Evolutionary conservation across 2,329 filamentous ascomycete genomes (phyloP).

Genomic region (Colletotrichum gloeosporioides): DNA sequence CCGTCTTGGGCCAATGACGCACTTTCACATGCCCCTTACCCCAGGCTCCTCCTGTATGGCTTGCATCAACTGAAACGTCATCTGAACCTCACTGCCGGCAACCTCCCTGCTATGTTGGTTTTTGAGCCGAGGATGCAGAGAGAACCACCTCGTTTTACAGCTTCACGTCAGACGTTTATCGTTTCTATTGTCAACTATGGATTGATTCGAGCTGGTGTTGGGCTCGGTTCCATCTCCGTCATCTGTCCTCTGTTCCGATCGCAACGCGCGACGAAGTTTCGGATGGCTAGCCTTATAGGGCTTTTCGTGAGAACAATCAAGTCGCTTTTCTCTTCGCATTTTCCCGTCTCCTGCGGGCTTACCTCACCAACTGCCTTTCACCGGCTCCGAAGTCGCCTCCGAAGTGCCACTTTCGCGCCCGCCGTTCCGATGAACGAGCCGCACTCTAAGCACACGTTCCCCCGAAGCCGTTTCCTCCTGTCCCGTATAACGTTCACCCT

Average conservation of each 20-base stretch:
- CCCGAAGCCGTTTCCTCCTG: not conserved
- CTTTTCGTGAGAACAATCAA: not conserved
- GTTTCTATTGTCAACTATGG: conserved; percentile 10
- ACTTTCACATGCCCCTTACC: conserved; percentile 17
- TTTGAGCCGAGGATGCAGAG: not conserved
- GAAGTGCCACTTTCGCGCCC: not conserved
- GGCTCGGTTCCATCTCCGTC: not conserved
- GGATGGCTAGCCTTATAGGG: conserved; percentile 13
- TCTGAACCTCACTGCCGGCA: not conserved
- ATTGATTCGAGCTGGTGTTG: not conserved
- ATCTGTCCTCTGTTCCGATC: conserved; percentile 4
- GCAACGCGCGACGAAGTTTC: not conserved
- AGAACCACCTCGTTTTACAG: not conserved
- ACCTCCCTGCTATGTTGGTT: not conserved
- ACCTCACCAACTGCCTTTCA: not conserved
- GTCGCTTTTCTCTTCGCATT: not conserved
- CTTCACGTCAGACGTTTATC: conserved; percentile 2
- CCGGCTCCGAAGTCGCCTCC: not conserved
- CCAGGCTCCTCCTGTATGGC: not conserved
- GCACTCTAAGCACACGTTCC: not conserved
- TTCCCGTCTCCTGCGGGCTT: not conserved
- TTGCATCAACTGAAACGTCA: conserved; percentile 7
- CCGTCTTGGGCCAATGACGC: conserved; percentile 11
- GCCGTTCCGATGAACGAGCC: not conserved
- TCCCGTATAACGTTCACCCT: not conserved